Evolutionary conservation across 345 rosid genomes (phyloP), one percentile per base, ranked within the genome.

Genomic region (Hevea brasiliensis): DNA sequence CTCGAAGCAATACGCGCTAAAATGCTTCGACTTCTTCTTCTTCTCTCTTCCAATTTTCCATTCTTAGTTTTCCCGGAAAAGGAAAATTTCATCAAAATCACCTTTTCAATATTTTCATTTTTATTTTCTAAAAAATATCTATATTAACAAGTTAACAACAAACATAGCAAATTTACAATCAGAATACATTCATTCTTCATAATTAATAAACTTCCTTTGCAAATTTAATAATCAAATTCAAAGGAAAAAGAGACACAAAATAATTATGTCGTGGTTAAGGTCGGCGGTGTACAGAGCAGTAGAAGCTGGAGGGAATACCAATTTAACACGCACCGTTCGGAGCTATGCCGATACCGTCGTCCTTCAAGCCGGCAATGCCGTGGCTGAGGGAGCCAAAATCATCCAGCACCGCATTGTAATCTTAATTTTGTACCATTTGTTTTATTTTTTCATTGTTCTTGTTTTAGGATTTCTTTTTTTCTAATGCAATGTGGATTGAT

Each of bases 181-280:
- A 23, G 8, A 9, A 55, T 21, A 7, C 18, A 54, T 54, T 54
- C 8, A 18, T 23, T 56, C 23, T 56, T 23, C 56, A 53, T 53
- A 13, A 56, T 8, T 56, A 23, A 56, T 56, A 3, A 47, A 47
- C n/a, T n/a, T n/a, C n/a, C n/a, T n/a, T n/a, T n/a, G n/a, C n/a
- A n/a, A n/a, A n/a, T n/a, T n/a, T n/a, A n/a, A n/a, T n/a, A n/a
- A n/a, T 32, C 37, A 32, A 32, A 32, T 32, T 32, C 37, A 32
- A 32, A 32, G 37, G 37, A 4, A 4, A 32, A 4, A 32, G 37
- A 32, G 50, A 45, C 0, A 58, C 20, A 27, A 0, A 71, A 63
- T n/a, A 58, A 68, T 47, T 59, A 92, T 92, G 98, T 90, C 98
- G 85, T 92, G 98, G 98, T 29, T 92, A 29, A 75, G 86, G 72